These are phyloP conservation scores for Saccharomyces pastorianus DNA, from an alignment of 1,139 yeast genomes.

Conservation along the genomic window DNA sequence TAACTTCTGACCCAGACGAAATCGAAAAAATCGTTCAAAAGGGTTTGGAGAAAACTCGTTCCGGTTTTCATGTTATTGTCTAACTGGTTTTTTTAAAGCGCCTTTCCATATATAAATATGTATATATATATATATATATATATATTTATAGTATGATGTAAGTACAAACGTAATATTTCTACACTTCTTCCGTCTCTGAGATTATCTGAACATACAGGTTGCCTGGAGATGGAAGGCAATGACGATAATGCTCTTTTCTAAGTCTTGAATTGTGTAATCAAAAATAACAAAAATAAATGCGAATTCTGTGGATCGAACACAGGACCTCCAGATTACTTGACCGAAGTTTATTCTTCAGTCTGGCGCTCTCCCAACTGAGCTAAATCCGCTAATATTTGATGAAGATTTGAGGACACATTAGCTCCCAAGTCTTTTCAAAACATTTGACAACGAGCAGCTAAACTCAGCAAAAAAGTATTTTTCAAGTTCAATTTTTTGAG, in stretches of 20 bases:
- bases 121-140: too few relatives aligned
- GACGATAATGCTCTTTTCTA: background rate
- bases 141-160: background rate
- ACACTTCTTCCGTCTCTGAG: background rate
- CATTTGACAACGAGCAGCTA: too few relatives aligned
- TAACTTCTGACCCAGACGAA: slow-evolving; percentile 79
- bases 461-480: too few relatives aligned
- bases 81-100: background rate
- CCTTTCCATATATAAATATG: too few relatives aligned
- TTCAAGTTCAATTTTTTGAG: too few relatives aligned
- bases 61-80: slow-evolving; percentile 46
- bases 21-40: slow-evolving; percentile 65
- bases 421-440: too few relatives aligned
- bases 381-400: slow-evolving; percentile 15
- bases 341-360: slow-evolving; percentile 18
- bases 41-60: slow-evolving; percentile 58
- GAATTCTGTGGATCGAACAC: slow-evolving; percentile 86
- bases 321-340: slow-evolving; percentile 61
- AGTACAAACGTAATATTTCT: background rate
- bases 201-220: background rate
- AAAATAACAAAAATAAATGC: slow-evolving; percentile 38
- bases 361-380: slow-evolving; percentile 23
- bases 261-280: background rate
- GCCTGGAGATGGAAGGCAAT: background rate
- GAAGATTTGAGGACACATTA: too few relatives aligned